A percentile compares a stretch with the other conserved stretches of the same genome.
Evolutionary conservation across 129 eudicot species (phyloP).

Genomic region (Chrysanthemum lavandulifolium): DNA sequence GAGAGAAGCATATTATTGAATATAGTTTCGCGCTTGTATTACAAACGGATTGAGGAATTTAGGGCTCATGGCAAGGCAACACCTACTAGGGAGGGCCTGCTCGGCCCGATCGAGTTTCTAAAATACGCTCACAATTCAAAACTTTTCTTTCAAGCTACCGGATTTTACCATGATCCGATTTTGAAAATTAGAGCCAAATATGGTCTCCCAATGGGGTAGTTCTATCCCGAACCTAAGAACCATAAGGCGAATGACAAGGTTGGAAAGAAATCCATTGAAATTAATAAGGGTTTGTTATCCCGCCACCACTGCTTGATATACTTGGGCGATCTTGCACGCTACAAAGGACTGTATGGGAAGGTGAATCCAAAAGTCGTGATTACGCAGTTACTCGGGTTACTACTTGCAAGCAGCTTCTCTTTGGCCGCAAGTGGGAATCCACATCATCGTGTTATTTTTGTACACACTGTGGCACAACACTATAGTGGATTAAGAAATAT

Average conservation of each 20-base stretch:
- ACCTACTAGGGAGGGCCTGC: constrained; percentile 36
- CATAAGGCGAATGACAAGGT: no score
- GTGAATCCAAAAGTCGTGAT: constrained; percentile 60
- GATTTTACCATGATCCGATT: constrained; percentile 59
- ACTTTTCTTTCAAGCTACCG: constrained; percentile 66
- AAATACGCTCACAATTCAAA: constrained; percentile 60
- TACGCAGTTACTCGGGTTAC: constrained; percentile 71
- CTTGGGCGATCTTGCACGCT: constrained; percentile 72
- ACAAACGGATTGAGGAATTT: constrained; percentile 58
- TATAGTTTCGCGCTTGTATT: constrained; percentile 64
- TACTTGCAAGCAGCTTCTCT: constrained; percentile 65
- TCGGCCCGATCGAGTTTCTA: constrained; percentile 47
- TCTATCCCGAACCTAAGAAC: no score
- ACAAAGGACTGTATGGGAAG: constrained; percentile 68
- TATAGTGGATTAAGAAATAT: no score
- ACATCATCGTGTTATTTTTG: no score
- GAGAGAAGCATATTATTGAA: constrained; percentile 54
- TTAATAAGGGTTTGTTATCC: no score
- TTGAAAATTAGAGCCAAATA: constrained; percentile 52
- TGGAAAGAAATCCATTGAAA: no score
- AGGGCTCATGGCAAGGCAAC: constrained; percentile 52
- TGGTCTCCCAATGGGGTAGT: constrained; percentile 61
- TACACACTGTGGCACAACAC: no score
- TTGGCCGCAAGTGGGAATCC: no score
- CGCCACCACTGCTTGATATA: constrained; percentile 67